A percentile compares a stretch with the other conserved stretches of the same genome.
Evolutionary conservation across 139 green algal genomes (phyloP).

Genomic region (Micractinium sp.): DNA sequence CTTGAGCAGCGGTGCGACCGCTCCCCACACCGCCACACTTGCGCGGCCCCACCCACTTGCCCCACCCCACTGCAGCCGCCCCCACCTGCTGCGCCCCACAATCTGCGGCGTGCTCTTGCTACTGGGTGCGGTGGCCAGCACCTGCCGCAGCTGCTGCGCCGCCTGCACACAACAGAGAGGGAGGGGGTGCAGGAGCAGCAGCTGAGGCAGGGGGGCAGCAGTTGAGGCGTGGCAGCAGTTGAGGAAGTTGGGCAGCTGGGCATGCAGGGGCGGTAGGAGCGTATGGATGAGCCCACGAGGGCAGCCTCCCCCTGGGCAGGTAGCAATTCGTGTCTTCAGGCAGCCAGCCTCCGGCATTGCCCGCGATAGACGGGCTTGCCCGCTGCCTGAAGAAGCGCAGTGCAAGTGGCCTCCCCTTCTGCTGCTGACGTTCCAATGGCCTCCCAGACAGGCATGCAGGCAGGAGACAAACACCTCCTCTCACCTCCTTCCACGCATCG

Average conservation of each 20-base stretch:
- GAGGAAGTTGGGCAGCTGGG: too few species aligned
- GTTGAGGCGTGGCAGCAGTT: too few species aligned
- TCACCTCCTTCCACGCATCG: conserved; percentile 57
- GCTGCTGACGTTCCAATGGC: not conserved
- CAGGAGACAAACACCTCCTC: not conserved
- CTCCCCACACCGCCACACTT: not conserved
- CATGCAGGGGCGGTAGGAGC: too few species aligned
- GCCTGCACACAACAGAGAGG: not conserved
- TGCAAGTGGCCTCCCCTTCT: too few species aligned
- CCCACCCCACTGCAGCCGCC: too few species aligned
- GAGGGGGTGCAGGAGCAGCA: not conserved
- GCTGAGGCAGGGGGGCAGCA: too few species aligned
- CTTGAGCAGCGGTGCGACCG: not conserved
- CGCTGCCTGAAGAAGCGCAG: too few species aligned
- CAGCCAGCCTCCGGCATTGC: too few species aligned
- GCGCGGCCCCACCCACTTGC: not conserved
- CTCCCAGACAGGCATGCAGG: conserved; percentile 7
- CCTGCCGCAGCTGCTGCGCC: conserved; percentile 25
- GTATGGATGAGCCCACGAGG: too few species aligned
- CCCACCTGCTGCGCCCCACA: conserved; percentile 60
- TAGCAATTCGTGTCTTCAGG: too few species aligned
- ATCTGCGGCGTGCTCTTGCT: conserved; percentile 30
- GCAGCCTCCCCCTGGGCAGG: too few species aligned
- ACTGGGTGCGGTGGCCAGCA: conserved; percentile 21
- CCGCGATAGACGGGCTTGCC: too few species aligned